Evolutionary conservation across 306 rosid genomes (phyloP), one percentile per base, ranked within the genome.

Genomic region (Astragalus glycyphyllos): DNA sequence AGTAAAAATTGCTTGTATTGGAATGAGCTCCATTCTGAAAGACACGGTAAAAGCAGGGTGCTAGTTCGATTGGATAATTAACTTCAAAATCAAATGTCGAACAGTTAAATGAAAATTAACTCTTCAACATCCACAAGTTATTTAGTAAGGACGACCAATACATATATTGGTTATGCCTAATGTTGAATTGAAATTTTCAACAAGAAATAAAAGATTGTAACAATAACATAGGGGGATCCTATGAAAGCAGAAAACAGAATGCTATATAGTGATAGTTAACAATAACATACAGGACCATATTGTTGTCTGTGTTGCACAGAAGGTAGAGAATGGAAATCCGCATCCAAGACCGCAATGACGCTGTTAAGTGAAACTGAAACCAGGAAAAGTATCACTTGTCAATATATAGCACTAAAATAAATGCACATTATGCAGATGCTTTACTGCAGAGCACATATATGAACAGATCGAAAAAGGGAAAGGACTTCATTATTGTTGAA

Each of bases 261-360:
- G 20, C 54, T 41, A 31, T 69, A 68, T 68, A 20, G 37, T 8
- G 70, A 70, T 9, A 14, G 79, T 80, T 75, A 62, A 59, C 53
- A 64, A 77, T 16, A 74, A 91, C 96, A 72, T 94, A 94, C 99
- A 68, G 97, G 96, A 79, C 99, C 97, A 26, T 91, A 94, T 81
- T 89, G 99, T 84, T 91, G 97, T 75, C 99, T 87, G 81, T 94
- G 92, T 85, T 89, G 96, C 68, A 86, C 75, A 77, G 97, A 84
- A 77, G 99, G 96, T 72, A 91, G 96, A 75, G 97, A 94, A 79
- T 94, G 99, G 77, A 94, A 94, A 84, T 91, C 99, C 14, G 99
- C 99, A 85, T 94, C 99, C 88, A 94, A 78, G 72, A 94, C 99
- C 29, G 99, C 99, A 79, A 94, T 87, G 23, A 94, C 96, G 16